These are phyloP conservation scores for Bauhinia variegata DNA, from an alignment of 306 rosid species.

Conservation along the genomic window DNA sequence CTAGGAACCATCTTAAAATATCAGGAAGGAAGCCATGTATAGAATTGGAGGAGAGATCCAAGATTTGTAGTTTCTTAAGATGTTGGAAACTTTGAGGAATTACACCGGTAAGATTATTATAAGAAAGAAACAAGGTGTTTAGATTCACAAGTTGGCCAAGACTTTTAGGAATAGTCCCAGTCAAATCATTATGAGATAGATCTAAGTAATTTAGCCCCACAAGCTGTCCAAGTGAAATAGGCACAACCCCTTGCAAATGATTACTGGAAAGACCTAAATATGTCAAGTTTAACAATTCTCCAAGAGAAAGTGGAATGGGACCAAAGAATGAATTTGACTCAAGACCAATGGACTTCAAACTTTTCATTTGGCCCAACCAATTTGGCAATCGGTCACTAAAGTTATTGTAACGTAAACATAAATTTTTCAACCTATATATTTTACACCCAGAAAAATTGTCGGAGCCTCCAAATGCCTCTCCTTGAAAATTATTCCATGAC, in stretches of 20 bases:
- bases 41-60: too few relatives aligned
- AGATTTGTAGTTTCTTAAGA: too few relatives aligned
- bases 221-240: not conserved
- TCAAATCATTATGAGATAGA: slow-evolving; percentile 8
- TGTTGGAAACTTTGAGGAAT: too few relatives aligned
- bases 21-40: too few relatives aligned
- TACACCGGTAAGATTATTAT: not conserved
- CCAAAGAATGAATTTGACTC: not conserved
- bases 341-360: not conserved
- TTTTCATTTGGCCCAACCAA: not conserved
- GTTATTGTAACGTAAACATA: not conserved
- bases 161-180: not conserved
- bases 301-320: slow-evolving; percentile 1
- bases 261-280: not conserved
- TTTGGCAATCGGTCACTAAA: not conserved
- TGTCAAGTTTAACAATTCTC: not conserved
- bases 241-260: not conserved
- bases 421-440: too few relatives aligned
- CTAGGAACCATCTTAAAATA: too few relatives aligned
- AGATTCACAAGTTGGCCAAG: not conserved
- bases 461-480: not conserved
- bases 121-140: not conserved
- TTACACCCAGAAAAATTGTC: not conserved
- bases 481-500: slow-evolving; percentile 13
- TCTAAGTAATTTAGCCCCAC: not conserved